Percentiles rank a stretch among this genome's conserved stretches.
Evolutionary conservation across 2,329 filamentous ascomycete genomes (phyloP).

Genomic region (Ceratocystis destructans): DNA sequence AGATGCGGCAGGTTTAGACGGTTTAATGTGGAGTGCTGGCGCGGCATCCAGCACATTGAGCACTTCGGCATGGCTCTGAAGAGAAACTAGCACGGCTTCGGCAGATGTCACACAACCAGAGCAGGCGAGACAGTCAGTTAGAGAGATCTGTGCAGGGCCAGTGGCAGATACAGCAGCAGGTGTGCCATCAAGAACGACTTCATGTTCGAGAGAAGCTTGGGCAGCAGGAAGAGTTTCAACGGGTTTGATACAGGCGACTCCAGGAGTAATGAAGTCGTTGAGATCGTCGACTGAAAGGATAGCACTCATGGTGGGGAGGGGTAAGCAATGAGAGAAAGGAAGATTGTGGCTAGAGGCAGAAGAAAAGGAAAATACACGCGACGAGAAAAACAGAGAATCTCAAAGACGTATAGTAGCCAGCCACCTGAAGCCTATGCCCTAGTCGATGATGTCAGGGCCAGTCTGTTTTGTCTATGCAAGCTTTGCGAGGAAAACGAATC

Average conservation of each 20-base stretch:
- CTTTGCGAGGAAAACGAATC: neutral
- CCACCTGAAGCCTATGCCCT: neutral
- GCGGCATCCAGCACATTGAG: constrained; percentile 63
- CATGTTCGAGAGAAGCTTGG: constrained; percentile 47
- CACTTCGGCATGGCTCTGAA: constrained; percentile 90
- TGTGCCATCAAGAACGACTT: constrained; percentile 89
- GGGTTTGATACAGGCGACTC: constrained; percentile 95
- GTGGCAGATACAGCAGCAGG: constrained; percentile 40
- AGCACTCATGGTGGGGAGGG: constrained; percentile 60
- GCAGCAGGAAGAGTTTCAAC: constrained; percentile 73
- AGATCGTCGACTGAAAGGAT: constrained; percentile 94
- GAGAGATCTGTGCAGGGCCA: constrained; percentile 75
- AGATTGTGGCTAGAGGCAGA: neutral
- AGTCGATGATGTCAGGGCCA: constrained; percentile 1
- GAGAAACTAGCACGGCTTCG: constrained; percentile 86
- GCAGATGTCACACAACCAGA: constrained; percentile 96
- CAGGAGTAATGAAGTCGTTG: constrained; percentile 97
- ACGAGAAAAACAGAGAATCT: neutral
- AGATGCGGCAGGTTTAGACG: neutral
- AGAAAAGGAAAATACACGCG: neutral
- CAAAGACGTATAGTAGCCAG: neutral
- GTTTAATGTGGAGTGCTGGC: constrained; percentile 31
- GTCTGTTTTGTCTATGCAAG: neutral
- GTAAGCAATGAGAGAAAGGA: constrained; percentile 11
- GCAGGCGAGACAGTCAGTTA: constrained; percentile 94